These are phyloP conservation scores for Claviceps sp. DNA, from an alignment of 2,329 filamentous ascomycete species.

Conservation along the genomic window DNA sequence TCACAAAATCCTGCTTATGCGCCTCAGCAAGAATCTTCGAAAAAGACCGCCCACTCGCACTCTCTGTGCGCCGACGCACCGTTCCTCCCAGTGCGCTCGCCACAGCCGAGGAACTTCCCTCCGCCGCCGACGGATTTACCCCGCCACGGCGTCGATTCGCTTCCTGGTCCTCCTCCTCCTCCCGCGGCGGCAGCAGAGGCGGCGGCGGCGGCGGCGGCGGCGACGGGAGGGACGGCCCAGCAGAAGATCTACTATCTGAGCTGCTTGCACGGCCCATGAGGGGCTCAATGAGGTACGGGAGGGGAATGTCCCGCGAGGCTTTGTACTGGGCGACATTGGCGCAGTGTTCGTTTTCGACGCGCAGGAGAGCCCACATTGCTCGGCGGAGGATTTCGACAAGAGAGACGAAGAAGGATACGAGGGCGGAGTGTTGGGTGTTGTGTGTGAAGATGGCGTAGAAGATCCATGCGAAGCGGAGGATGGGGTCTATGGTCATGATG, in stretches of 20 bases:
- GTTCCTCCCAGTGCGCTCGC: slow-evolving; percentile 9
- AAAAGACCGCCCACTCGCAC: slow-evolving; percentile 24
- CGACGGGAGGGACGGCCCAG: too few species aligned
- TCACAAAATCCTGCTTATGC: slow-evolving; percentile 85
- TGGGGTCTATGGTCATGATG: slow-evolving; percentile 70
- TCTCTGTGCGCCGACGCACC: slow-evolving; percentile 20
- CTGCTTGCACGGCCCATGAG: slow-evolving; percentile 30
- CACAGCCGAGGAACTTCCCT: slow-evolving; percentile 11
- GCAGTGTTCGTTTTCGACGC: slow-evolving; percentile 96
- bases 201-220: too few species aligned
- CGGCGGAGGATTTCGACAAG: slow-evolving; percentile 71
- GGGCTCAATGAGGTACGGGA: slow-evolving; percentile 59
- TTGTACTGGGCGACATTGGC: slow-evolving; percentile 83
- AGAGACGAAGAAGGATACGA: slow-evolving; percentile 66
- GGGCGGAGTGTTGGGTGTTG: slow-evolving; percentile 68
- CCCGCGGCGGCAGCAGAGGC: too few species aligned
- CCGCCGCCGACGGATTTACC: slow-evolving; percentile 3
- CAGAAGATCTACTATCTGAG: slow-evolving; percentile 13
- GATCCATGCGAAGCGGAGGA: slow-evolving; percentile 88
- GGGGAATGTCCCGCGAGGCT: slow-evolving; percentile 71
- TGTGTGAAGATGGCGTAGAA: slow-evolving; percentile 77
- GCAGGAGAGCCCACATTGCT: slow-evolving; percentile 83
- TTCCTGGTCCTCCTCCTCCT: slow-evolving; percentile 5
- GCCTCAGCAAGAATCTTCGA: slow-evolving; percentile 64
- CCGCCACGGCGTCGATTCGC: slow-evolving; percentile 6